Conservation (phyloP, 139 green algal species). For the Limnomonas spitsbergensis region DNA sequence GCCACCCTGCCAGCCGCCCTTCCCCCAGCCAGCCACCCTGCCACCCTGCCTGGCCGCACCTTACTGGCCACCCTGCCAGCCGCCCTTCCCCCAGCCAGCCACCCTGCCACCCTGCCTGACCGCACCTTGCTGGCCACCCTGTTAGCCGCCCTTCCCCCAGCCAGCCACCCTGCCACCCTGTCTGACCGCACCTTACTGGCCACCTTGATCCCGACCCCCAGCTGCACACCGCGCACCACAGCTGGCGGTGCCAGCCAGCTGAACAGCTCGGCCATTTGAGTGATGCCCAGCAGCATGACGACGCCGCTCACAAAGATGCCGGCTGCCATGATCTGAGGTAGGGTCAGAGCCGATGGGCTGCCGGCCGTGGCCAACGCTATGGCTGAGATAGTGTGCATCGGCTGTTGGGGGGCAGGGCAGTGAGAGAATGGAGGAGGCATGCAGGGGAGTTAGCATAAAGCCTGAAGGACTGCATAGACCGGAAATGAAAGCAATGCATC, state of each 20-base stretch:
- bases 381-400: slow-evolving; percentile 84
- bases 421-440: neutral
- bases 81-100: too few relatives aligned
- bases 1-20: too few relatives aligned
- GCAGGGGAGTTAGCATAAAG: neutral
- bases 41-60: too few relatives aligned
- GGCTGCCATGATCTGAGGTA: slow-evolving; percentile 56
- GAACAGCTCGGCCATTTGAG: slow-evolving; percentile 50
- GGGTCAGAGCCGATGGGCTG: slow-evolving; percentile 27
- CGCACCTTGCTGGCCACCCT: too few relatives aligned
- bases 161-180: too few relatives aligned
- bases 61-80: too few relatives aligned
- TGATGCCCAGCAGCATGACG: slow-evolving; percentile 60
- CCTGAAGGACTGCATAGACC: neutral
- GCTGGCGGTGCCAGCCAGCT: slow-evolving; percentile 34
- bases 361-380: slow-evolving; percentile 49
- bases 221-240: slow-evolving; percentile 53
- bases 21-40: too few relatives aligned
- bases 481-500: neutral
- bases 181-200: slow-evolving; percentile 41
- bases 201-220: slow-evolving; percentile 71
- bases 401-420: slow-evolving; percentile 39
- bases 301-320: slow-evolving; percentile 61
- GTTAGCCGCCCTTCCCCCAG: too few relatives aligned
- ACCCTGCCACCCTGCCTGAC: too few relatives aligned